Evolutionary conservation across 2,329 filamentous ascomycete genomes (phyloP), one percentile per base, ranked within the genome.

Genomic region (Diaporthe ampelina): DNA sequence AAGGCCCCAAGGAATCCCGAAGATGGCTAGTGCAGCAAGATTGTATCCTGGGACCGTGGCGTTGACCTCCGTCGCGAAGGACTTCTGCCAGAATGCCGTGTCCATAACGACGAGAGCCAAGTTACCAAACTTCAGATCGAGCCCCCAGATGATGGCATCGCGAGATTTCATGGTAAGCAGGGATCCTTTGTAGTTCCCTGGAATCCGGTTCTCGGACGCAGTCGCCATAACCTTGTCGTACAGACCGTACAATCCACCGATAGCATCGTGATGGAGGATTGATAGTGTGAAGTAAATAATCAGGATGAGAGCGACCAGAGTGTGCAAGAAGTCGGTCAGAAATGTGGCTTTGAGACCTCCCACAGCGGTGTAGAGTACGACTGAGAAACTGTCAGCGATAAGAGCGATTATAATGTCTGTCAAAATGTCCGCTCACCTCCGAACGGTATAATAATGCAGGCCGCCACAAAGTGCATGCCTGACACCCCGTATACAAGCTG

Each of bases 1-100:
- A 0, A 85, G 76, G 3, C 83, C 83, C 85, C 85, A 88, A 0
- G 86, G 86, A 2, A 88, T 84, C 3, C 83, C 85, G 68, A 88
- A 84, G 40, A 86, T 84, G 17, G 84, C 84, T 6, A 87, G 58
- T 0, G 84, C 84, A 1, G 83, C 85, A 6, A 88, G 82, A 35
- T 85, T 84, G 73, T 88, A 88, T 0, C 83, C 86, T 0, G 85
- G 85, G 0, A 88, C 86, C 0, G 85, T 87, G 1, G 86, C 82
- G 17, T 83, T 81, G 0, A 87, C 84, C 73, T 87, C 85, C 0
- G 85, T 83, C 1, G 86, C 86, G 75, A 88, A 88, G 0, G 84
- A 85, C 79, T 89, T 88, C 73, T 88, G 86, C 86, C 86, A 89
- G 78, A 88, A 89, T 1, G 84, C 86, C 5, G 86, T 88, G 76